phyloP scores from a whole-genome alignment of 108 stramenopile species.

The Cyclotella kingstonii region DNA sequence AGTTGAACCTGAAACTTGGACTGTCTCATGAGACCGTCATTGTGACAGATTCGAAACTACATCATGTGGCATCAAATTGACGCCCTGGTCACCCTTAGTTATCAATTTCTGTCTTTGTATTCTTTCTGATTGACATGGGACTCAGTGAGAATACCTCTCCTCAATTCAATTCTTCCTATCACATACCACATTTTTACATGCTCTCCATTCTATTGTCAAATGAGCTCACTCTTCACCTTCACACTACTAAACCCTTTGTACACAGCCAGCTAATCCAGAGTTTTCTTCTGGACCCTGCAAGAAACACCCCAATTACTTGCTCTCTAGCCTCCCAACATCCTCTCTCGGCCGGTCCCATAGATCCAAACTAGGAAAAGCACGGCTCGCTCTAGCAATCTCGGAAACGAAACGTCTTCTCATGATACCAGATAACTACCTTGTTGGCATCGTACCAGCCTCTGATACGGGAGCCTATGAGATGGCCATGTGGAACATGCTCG shows the following conservation, averaged over 20 bases:
- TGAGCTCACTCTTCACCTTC: neutral
- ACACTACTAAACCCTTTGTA: neutral
- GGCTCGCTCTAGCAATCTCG: constrained; percentile 91
- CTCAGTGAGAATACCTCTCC: neutral
- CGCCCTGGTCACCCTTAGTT: too few species aligned
- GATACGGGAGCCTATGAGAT: constrained; percentile 99
- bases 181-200: neutral
- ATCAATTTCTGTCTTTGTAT: too few species aligned
- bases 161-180: too few species aligned
- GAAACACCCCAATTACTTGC: constrained; percentile 95
- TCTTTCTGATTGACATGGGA: too few species aligned
- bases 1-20: too few species aligned
- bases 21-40: too few species aligned
- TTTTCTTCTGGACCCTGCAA: constrained; percentile 97
- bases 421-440: constrained; percentile 92
- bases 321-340: constrained; percentile 69
- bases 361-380: constrained; percentile 96
- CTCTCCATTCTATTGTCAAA: too few species aligned
- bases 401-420: constrained; percentile 92
- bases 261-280: constrained; percentile 81
- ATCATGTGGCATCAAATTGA: too few species aligned
- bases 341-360: constrained; percentile 96
- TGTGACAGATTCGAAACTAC: too few species aligned
- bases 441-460: constrained; percentile 97
- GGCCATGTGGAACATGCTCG: constrained; percentile 99